Base-by-base conservation (phyloP, 2,329 filamentous ascomycete species). In the Monascus ruber region DNA sequence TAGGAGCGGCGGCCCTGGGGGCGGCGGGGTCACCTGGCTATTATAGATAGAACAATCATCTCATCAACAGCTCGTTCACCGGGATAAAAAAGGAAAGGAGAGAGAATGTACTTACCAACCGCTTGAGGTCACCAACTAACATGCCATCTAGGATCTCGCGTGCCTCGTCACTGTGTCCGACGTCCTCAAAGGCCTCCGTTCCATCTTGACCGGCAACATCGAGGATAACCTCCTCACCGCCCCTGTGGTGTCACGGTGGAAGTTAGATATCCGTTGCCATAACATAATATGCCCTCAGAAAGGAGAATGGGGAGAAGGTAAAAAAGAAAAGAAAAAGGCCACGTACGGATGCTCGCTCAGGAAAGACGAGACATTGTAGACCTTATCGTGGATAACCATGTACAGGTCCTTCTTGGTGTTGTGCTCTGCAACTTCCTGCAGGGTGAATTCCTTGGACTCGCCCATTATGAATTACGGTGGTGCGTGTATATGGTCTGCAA, bases 141-240 rank as follows among this genome's bases (percentile, higher is more conserved):
- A 94, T 71, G 57, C 78, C 77, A 27, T 83, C 79, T 42, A 98
- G 79, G 51, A 94, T 89, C 72, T 96, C 89, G 51, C 91, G 83
- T 51, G 91, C 91, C 74, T 98, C 91, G 67, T 98, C 91, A 57
- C 85, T 93, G 82, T 98, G 91, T 60, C 91, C 91, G 58, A 98
- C 91, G 68, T 98, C 91, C 73, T 98, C 91, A 63, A 98, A 98
- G 46, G 91, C 89, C 71, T 96, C 91, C 55, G 89, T 94, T 57
- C 85, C 83, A 67, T 98, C 91, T 71, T 94, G 88, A 53, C 91
- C 91, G 58, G 75, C 91, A 48, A 96, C 88, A 54, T 98, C 91
- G 53, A 98, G 82, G 47, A 98, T 73, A 54, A 98, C 91, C 72
- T 98, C 91, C 71, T 98, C 91, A 71, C 91, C 91, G 73, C 91